A percentile compares a stretch with the other conserved stretches of the same genome.
Evolutionary conservation across 495 filamentous ascomycete species (phyloP).

Genomic region (Neurospora intermedia): DNA sequence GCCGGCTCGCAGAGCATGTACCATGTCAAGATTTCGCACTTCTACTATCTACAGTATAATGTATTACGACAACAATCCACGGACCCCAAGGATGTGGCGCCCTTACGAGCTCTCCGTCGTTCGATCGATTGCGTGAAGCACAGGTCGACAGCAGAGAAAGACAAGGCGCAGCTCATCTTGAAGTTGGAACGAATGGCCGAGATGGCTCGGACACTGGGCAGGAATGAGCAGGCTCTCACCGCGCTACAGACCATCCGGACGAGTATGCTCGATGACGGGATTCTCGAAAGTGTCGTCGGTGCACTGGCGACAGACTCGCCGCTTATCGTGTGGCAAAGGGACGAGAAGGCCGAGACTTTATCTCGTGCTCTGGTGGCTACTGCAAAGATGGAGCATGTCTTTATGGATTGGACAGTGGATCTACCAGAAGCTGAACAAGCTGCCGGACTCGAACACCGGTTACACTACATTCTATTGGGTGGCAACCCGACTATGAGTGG

Average conservation of each 20-base stretch:
- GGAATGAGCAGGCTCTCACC: conserved; percentile 32
- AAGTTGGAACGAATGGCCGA: conserved; percentile 45
- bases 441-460: conserved; percentile 37
- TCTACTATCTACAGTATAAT: conserved; percentile 58
- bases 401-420: conserved; percentile 34
- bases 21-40: conserved; percentile 60
- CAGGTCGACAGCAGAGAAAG: conserved; percentile 32
- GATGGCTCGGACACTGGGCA: conserved; percentile 24
- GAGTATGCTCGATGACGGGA: conserved; percentile 34
- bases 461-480: conserved; percentile 30
- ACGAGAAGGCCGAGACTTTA: conserved; percentile 29
- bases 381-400: conserved; percentile 34
- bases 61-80: conserved; percentile 24
- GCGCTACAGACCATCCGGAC: conserved; percentile 33
- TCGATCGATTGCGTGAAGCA: conserved; percentile 39
- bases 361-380: conserved; percentile 36
- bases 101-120: conserved; percentile 37
- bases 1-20: conserved; percentile 25
- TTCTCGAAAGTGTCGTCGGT: conserved; percentile 28
- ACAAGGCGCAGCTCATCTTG: conserved; percentile 30
- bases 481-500: background rate
- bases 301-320: conserved; percentile 25
- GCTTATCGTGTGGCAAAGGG: conserved; percentile 24
- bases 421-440: conserved; percentile 34
- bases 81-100: conserved; percentile 28